Conservation (phyloP, 257 asterid species). For the Solanum stenotomum region DNA sequence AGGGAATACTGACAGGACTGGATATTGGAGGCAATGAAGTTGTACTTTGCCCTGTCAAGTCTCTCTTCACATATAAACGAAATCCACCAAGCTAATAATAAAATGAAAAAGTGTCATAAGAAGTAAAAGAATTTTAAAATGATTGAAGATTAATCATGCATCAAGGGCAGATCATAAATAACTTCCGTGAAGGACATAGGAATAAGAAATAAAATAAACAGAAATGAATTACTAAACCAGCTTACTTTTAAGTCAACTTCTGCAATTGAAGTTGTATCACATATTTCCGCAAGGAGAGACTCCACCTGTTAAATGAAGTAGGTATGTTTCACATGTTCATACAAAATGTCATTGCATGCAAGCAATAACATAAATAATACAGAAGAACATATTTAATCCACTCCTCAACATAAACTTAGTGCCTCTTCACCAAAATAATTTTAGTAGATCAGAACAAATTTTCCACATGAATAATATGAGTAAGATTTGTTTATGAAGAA, state of each 20-base stretch:
- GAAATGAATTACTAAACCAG: not conserved
- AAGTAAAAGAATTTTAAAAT: not conserved
- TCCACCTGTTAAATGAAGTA: constrained; percentile 56
- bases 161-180: not conserved
- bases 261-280: constrained; percentile 80
- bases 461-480: not conserved
- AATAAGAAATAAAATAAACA: not conserved
- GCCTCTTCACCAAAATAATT: not conserved
- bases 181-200: not conserved
- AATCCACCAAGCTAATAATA: constrained; percentile 60
- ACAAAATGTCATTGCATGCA: not conserved
- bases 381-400: not conserved
- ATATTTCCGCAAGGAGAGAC: constrained; percentile 51
- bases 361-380: not conserved
- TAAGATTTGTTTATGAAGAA: not conserved
- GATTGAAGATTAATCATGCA: not conserved
- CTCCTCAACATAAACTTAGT: not conserved
- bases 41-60: constrained; percentile 33
- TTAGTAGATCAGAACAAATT: not conserved
- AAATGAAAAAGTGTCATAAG: not conserved
- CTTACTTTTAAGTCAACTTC: constrained; percentile 81
- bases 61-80: constrained; percentile 48
- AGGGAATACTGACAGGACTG: constrained; percentile 29
- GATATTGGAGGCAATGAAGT: constrained; percentile 40
- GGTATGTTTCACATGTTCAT: not conserved